phyloP scores from a whole-genome alignment of 345 rosid genomes.

The Noccaea caerulescens region DNA sequence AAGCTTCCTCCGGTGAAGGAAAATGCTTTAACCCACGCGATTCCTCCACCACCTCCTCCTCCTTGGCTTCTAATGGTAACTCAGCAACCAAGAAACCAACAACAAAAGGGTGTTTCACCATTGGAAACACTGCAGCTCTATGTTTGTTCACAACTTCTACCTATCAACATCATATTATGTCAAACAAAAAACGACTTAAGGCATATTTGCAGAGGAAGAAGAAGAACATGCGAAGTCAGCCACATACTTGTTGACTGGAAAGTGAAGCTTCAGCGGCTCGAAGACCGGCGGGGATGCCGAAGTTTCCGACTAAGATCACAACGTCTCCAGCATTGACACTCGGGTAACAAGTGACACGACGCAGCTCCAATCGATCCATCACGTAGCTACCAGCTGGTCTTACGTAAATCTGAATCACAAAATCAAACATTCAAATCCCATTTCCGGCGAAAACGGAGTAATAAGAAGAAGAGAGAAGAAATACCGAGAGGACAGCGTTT shows the following conservation, averaged over 20 bases:
- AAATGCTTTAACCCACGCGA: constrained; percentile 36
- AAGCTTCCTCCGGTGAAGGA: constrained; percentile 60
- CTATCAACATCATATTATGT: constrained; percentile 47
- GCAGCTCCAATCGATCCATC: constrained; percentile 89
- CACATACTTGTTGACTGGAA: constrained; percentile 70
- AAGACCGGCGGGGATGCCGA: constrained; percentile 70
- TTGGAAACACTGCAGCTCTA: constrained; percentile 80
- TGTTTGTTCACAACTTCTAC: constrained; percentile 64
- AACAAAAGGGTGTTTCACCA: constrained; percentile 93
- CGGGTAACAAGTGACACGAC: constrained; percentile 69
- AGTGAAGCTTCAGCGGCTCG: constrained; percentile 86
- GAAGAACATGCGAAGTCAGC: neutral
- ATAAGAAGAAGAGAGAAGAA: constrained; percentile 11
- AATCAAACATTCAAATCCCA: neutral
- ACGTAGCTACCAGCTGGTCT: constrained; percentile 96
- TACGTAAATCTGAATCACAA: constrained; percentile 64
- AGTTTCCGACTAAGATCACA: constrained; percentile 77
- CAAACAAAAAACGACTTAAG: neutral
- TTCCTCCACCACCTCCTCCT: constrained; percentile 29
- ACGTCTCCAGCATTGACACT: constrained; percentile 54
- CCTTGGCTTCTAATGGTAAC: constrained; percentile 49
- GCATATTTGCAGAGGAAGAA: neutral
- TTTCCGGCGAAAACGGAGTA: neutral
- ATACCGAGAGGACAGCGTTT: constrained; percentile 71
- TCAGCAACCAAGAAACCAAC: constrained; percentile 97